Base-by-base conservation (phyloP, 2,329 filamentous ascomycete genomes). In the Monosporascus sp. region DNA sequence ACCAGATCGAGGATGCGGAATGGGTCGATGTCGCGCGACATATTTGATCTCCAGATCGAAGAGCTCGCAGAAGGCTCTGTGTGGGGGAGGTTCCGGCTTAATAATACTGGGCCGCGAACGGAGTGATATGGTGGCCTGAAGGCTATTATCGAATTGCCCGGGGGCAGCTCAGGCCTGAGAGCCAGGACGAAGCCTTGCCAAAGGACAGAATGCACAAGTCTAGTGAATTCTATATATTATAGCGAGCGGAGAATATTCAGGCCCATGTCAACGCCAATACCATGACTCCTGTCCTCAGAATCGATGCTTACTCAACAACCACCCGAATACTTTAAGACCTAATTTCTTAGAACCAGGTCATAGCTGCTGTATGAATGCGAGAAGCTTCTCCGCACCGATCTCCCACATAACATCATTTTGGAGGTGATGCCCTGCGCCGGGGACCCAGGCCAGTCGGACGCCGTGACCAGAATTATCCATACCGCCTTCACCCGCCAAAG, bases 361-460 rank as follows among this genome's bases (percentile, higher is more conserved):
- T 2, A 69, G 55, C 56, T 68, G 63, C 49, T 58, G 50, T 50
- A 74, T 68, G 60, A 77, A 82, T 0, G 58, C 60, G 22, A 75
- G 57, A 31, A 82, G 52, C 55, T 74, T 76, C 50, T 66, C 62
- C 1, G 75, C 77, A 1, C 77, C 78, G 2, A 70, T 61, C 51
- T 77, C 65, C 75, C 75, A 80, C 39, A 70, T 68, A 11, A 73
- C 63, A 58, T 82, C 77, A 52, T 82, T 79, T 60, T 81, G 77
- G 45, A 81, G 55, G 64, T 82, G 78, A 61, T 82, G 78, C 2
- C 73, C 78, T 3, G 76, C 68, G 3, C 70, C 72, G 3, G 70
- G 65, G 1, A 80, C 73, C 46, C 75, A 64, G 17, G 59, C 68
- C 47, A 76, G 63, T 47, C 65, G 62, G 9, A 80, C 74, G 1